phyloP scores from a whole-genome alignment of 768 basidiomycete genomes.

The Tulasnella sp. region DNA sequence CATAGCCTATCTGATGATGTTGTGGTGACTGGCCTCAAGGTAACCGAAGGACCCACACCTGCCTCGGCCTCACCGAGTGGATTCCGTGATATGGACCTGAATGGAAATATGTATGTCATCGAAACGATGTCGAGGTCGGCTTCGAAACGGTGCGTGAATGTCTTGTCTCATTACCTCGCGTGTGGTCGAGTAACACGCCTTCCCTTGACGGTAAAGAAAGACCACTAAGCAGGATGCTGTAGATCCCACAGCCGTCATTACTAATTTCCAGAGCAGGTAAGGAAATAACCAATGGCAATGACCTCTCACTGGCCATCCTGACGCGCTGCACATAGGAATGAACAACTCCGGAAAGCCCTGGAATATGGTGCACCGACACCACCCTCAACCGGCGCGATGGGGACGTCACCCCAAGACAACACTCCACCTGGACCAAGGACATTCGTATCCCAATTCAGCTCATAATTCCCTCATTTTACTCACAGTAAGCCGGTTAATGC shows the following conservation, averaged over 20 bases:
- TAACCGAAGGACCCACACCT: constrained; percentile 56
- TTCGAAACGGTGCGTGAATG: not conserved
- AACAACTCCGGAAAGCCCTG: not conserved
- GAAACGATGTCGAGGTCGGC: constrained; percentile 42
- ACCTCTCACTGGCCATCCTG: not conserved
- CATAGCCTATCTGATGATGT: constrained; percentile 39
- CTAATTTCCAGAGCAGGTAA: not conserved
- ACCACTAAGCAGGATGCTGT: not conserved
- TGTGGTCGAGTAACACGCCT: not conserved
- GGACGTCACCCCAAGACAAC: too few species aligned
- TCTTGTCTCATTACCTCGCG: not conserved
- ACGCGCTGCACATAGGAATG: not conserved
- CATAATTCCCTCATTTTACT: too few species aligned
- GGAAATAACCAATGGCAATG: not conserved
- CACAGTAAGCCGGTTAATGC: too few species aligned
- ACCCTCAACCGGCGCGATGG: too few species aligned
- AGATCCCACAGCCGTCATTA: not conserved
- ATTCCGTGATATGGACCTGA: constrained; percentile 20
- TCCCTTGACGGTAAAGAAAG: not conserved
- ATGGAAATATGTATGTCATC: constrained; percentile 63
- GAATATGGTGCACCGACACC: too few species aligned
- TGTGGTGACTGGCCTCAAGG: constrained; percentile 44
- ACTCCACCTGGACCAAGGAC: too few species aligned
- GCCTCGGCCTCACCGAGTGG: constrained; percentile 24
- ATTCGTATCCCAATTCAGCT: too few species aligned